These are phyloP conservation scores for Nigrospora sphaerica DNA, from an alignment of 2,329 filamentous ascomycete genomes.

Conservation along the genomic window DNA sequence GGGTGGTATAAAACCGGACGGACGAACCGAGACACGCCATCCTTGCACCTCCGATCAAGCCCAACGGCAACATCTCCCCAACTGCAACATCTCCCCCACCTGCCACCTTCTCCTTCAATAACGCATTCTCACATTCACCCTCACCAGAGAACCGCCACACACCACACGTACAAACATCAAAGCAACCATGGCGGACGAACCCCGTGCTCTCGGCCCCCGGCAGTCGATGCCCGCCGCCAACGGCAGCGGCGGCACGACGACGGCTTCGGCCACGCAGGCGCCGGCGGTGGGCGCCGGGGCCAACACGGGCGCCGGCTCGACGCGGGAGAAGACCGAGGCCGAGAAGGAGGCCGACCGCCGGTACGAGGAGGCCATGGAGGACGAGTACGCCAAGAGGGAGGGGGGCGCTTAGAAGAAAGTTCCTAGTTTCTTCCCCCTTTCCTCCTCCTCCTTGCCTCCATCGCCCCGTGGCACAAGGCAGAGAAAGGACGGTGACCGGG, in stretches of 20 bases:
- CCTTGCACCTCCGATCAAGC: no score
- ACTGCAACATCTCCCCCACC: no score
- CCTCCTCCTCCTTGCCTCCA: no score
- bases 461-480: no score
- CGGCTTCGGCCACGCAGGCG: not conserved
- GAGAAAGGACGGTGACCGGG: no score
- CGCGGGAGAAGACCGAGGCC: conserved; percentile 38
- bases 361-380: conserved; percentile 47
- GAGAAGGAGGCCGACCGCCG: conserved; percentile 41
- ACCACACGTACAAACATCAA: not conserved
- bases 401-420: conserved; percentile 32
- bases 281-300: conserved; percentile 33
- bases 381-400: conserved; percentile 48
- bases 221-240: not conserved
- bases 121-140: no score
- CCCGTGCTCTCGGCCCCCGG: conserved; percentile 1
- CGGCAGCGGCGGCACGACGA: not conserved
- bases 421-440: no score
- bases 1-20: no score
- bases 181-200: not conserved
- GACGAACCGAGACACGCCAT: no score
- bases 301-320: conserved; percentile 40
- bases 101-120: no score
- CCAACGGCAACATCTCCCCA: no score
- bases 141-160: no score